Percentiles rank a stretch among this genome's conserved stretches.
Evolutionary conservation across 106 monocot species (phyloP).

Genomic region (Dioscorea dumetorum): DNA sequence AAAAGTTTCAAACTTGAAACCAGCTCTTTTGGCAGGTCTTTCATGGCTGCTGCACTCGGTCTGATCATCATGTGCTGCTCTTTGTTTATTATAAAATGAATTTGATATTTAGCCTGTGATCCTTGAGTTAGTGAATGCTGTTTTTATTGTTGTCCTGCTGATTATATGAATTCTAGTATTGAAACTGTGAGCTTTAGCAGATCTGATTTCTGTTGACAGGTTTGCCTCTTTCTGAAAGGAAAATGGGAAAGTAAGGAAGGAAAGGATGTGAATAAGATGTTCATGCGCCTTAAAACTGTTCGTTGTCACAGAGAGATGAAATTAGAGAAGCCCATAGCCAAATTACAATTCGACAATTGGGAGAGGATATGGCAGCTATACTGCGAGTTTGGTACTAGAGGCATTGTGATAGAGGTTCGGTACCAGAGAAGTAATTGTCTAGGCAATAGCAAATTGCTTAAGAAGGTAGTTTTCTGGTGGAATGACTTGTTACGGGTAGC

Average conservation of each 20-base stretch:
- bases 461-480: conserved; percentile 57
- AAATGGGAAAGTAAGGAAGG: conserved; percentile 27
- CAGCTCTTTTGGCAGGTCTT: too few relatives aligned
- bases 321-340: conserved; percentile 27
- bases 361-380: conserved; percentile 58
- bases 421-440: conserved; percentile 31
- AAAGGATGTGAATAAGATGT: conserved; percentile 27
- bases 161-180: too few relatives aligned
- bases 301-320: conserved; percentile 76
- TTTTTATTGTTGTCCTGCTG: too few relatives aligned
- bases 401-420: conserved; percentile 50
- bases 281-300: conserved; percentile 49
- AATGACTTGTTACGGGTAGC: conserved; percentile 65
- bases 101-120: too few relatives aligned
- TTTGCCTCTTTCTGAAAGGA: conserved; percentile 73
- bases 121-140: too few relatives aligned
- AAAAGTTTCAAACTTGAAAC: too few relatives aligned
- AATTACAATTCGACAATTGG: conserved; percentile 43
- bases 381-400: conserved; percentile 82
- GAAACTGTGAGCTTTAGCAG: too few relatives aligned
- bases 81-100: too few relatives aligned
- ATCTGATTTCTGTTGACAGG: conserved; percentile 23
- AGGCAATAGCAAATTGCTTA: conserved; percentile 39
- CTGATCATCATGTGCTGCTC: too few relatives aligned
- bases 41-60: too few relatives aligned